Conservation (phyloP, 2,329 filamentous ascomycete genomes). For the Calonectria hongkongensis region DNA sequence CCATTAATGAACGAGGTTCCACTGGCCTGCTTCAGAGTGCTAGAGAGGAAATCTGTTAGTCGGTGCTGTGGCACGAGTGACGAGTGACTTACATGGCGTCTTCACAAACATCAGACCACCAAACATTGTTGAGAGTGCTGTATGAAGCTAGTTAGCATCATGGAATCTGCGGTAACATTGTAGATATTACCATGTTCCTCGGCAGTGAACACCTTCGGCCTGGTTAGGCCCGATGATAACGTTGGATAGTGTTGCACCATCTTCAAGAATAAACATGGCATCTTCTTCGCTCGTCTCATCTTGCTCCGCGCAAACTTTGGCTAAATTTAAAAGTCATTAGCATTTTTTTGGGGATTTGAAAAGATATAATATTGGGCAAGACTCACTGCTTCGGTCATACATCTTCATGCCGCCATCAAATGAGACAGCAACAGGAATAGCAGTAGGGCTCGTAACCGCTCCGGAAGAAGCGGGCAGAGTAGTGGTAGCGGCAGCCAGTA, state of each 20-base stretch:
- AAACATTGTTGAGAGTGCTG: constrained; percentile 61
- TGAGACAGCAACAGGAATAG: constrained; percentile 24
- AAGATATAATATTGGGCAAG: not conserved
- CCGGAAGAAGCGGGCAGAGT: constrained; percentile 35
- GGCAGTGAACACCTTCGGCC: constrained; percentile 71
- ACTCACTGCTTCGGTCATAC: constrained; percentile 36
- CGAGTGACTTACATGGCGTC: constrained; percentile 49
- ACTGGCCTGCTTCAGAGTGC: constrained; percentile 61
- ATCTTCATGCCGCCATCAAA: constrained; percentile 35
- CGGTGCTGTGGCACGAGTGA: no score
- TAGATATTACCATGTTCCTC: constrained; percentile 61
- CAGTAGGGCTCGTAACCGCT: constrained; percentile 16
- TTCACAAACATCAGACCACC: constrained; percentile 64
- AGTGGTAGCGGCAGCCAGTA: constrained; percentile 22
- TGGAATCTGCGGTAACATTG: no score
- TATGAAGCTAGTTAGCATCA: not conserved
- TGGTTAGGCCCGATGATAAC: constrained; percentile 71
- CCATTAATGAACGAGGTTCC: constrained; percentile 64
- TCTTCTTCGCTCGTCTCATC: constrained; percentile 52
- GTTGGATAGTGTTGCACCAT: constrained; percentile 71
- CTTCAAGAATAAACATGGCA: constrained; percentile 71
- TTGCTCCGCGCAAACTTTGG: constrained; percentile 54
- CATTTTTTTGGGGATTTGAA: not conserved
- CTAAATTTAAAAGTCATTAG: constrained; percentile 39
- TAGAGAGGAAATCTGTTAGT: constrained; percentile 5